A percentile compares a stretch with the other conserved stretches of the same genome.
Evolutionary conservation across 140 eudicot genomes (phyloP).

Genomic region (Artemisia princeps): DNA sequence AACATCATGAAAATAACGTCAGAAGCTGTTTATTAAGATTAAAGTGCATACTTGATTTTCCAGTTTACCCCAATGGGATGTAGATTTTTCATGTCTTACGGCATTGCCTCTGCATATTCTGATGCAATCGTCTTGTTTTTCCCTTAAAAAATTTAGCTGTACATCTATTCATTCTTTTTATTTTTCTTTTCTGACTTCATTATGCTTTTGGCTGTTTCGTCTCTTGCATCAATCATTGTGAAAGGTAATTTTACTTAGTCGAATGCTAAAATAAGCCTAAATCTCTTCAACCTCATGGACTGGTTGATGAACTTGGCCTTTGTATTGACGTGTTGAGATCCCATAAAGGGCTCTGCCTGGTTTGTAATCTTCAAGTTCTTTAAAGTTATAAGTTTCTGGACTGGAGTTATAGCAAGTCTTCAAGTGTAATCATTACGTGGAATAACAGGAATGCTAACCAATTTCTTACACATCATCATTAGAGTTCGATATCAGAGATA

Average conservation of each 20-base stretch:
- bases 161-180: too few species aligned
- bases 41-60: not conserved
- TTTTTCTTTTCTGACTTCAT: not conserved
- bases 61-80: not conserved
- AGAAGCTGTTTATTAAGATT: not conserved
- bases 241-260: not conserved
- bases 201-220: not conserved
- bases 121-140: too few species aligned
- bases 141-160: too few species aligned
- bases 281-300: constrained; percentile 1
- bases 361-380: too few species aligned
- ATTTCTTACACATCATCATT: not conserved
- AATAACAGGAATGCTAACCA: not conserved
- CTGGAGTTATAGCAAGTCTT: not conserved
- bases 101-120: not conserved
- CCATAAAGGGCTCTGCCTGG: not conserved
- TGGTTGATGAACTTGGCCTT: not conserved
- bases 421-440: not conserved
- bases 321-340: not conserved
- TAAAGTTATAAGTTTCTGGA: not conserved
- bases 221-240: not conserved
- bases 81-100: not conserved
- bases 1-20: not conserved
- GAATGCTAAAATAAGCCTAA: not conserved
- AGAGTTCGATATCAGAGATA: not conserved